Evolutionary conservation across 2,329 filamentous ascomycete species (phyloP), one percentile per base, ranked within the genome.

Genomic region (Arthrinium puccinioides): DNA sequence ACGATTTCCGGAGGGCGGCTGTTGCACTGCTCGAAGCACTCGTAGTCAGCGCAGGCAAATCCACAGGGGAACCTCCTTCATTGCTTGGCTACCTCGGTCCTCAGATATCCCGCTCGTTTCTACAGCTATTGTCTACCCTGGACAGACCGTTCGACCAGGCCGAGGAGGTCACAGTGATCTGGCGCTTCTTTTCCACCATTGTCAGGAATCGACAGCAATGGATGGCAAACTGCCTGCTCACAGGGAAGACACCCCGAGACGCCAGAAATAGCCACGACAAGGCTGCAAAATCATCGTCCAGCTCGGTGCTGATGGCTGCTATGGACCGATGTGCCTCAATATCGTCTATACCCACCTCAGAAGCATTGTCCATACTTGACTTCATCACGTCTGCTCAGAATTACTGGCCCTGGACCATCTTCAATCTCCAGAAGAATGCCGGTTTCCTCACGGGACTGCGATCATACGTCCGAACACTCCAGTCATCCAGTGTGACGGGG

Each of bases 391-490:
- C 84, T 3, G 86, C 90, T 5, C 89, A 96, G 54, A 92, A 95
- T 57, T 86, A 88, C 54, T 97, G 90, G 90, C 84, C 89, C 1
- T 95, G 90, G 87, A 89, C 87, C 2, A 88, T 94, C 39, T 82
- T 86, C 39, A 80, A 84, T 26, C 66, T 94, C 24, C 78, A 84
- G 43, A 81, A 81, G 41, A 84, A 94, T 50, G 72, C 75, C 1
- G 67, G 70, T 1, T 90, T 95, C 51, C 73, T 96, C 39, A 69
- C 77, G 28, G 76, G 78, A 38, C 71, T 95, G 14, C 74, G 85
- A 14, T 69, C 72, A 4, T 92, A 87, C 55, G 72, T 92, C 23
- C 74, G 71, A 9, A 62, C 67, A 5, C 61, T 85, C 16, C 69
- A 69, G 40, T 59, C 76, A 5, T 67, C 72, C 1, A 60, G 69